Evolutionary conservation across 768 basidiomycete genomes (phyloP).

Genomic region (Amanita thiersii): DNA sequence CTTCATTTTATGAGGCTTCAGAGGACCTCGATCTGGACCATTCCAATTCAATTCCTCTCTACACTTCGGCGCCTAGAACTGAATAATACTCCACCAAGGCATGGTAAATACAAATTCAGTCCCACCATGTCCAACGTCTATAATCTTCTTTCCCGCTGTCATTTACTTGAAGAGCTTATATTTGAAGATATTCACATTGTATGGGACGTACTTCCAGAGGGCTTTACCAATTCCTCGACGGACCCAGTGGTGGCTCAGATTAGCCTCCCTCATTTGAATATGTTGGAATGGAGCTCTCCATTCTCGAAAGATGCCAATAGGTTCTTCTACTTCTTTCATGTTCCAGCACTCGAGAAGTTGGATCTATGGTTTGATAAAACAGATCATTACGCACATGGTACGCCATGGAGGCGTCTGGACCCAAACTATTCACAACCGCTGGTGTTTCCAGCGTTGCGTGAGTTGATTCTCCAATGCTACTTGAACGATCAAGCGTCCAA

Average conservation of each 20-base stretch:
- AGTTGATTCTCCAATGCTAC: too few relatives aligned
- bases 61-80: too few relatives aligned
- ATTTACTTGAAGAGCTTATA: slow-evolving; percentile 13
- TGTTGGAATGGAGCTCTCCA: slow-evolving; percentile 41
- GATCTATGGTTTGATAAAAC: slow-evolving; percentile 33
- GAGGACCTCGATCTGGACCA: too few relatives aligned
- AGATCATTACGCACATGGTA: slow-evolving; percentile 8
- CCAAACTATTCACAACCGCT: slow-evolving; percentile 33
- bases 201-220: too few relatives aligned
- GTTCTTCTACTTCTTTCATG: slow-evolving; percentile 31
- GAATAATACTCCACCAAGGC: too few relatives aligned
- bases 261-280: slow-evolving; percentile 31
- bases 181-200: too few relatives aligned
- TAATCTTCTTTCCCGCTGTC: slow-evolving; percentile 21
- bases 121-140: neutral
- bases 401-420: slow-evolving; percentile 17
- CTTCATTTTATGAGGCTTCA: too few relatives aligned
- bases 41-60: too few relatives aligned
- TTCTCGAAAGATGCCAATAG: slow-evolving; percentile 31
- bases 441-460: too few relatives aligned
- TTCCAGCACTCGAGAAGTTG: slow-evolving; percentile 33
- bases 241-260: too few relatives aligned
- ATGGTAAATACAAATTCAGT: too few relatives aligned
- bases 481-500: slow-evolving; percentile 26
- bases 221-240: too few relatives aligned